A percentile compares a stretch with the other conserved stretches of the same genome.
These are phyloP conservation scores for Chrysochromulina parva DNA, from an alignment of 78 protist species.

Conservation along the genomic window DNA sequence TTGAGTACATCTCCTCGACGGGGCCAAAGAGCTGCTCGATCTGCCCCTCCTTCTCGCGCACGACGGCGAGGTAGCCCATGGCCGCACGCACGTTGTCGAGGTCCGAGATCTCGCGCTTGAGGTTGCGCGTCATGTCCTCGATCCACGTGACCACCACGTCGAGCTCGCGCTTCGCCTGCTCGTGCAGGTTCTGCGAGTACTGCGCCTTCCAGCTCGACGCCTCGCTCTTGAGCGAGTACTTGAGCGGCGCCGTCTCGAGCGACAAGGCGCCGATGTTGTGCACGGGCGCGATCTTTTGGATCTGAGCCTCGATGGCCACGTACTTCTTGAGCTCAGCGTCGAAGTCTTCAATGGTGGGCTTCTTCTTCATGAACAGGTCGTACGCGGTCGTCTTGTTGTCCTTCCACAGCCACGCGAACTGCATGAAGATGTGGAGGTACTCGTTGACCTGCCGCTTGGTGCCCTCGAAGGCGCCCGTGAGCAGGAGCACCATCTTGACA, in stretches of 20 bases:
- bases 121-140: slow-evolving; percentile 26
- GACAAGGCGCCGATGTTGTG: slow-evolving; percentile 62
- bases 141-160: slow-evolving; percentile 2
- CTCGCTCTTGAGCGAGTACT: slow-evolving; percentile 49
- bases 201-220: slow-evolving; percentile 73
- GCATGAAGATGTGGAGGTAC: slow-evolving; percentile 35
- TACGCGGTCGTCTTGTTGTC: slow-evolving; percentile 38
- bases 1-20: slow-evolving; percentile 67
- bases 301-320: slow-evolving; percentile 39
- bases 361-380: slow-evolving; percentile 37
- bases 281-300: slow-evolving; percentile 28
- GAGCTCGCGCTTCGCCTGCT: slow-evolving; percentile 50
- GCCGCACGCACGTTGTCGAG: slow-evolving; percentile 41
- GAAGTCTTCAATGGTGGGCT: slow-evolving; percentile 63
- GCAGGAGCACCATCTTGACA: slow-evolving; percentile 44
- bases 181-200: slow-evolving; percentile 61
- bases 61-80: slow-evolving; percentile 52
- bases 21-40: slow-evolving; percentile 62
- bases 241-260: slow-evolving; percentile 57
- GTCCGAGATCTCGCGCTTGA: slow-evolving; percentile 41
- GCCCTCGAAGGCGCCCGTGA: slow-evolving; percentile 54
- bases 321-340: slow-evolving; percentile 55
- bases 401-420: slow-evolving; percentile 68
- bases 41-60: slow-evolving; percentile 59
- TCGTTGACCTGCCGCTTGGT: slow-evolving; percentile 49